These are phyloP conservation scores for Plasmodium ovale DNA, from an alignment of 169 alveolate species.

Conservation along the genomic window DNA sequence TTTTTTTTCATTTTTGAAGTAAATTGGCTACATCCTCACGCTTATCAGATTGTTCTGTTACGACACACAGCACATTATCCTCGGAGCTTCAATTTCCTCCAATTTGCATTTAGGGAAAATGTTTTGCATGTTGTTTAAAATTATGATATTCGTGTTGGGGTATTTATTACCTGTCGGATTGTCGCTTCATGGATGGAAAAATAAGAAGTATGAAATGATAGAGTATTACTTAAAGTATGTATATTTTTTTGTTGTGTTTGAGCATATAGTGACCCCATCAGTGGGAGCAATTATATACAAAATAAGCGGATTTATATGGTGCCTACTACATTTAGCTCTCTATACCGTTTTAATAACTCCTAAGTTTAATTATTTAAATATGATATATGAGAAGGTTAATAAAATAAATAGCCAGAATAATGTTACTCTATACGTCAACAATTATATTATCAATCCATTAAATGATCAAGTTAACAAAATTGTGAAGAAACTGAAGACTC, in stretches of 20 bases:
- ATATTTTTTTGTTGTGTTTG: conserved; percentile 44
- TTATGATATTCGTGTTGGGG: conserved; percentile 30
- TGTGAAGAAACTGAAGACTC: conserved; percentile 25
- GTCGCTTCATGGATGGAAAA: conserved; percentile 52
- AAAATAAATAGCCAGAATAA: conserved; percentile 42
- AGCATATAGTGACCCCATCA: conserved; percentile 25
- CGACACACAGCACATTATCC: no score
- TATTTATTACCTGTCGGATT: conserved; percentile 27
- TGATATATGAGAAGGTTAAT: conserved; percentile 18
- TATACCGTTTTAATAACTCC: conserved; percentile 36
- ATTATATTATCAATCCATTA: conserved; percentile 20
- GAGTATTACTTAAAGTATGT: conserved; percentile 46
- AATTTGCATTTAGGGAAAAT: conserved; percentile 1
- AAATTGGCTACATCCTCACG: no score
- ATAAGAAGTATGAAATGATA: conserved; percentile 47
- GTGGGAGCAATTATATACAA: conserved; percentile 19
- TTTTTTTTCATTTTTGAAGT: no score
- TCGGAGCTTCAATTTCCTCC: no score
- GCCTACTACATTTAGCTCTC: conserved; percentile 23
- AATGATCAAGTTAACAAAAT: conserved; percentile 20
- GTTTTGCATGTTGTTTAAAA: conserved; percentile 14
- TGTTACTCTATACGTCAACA: conserved; percentile 14
- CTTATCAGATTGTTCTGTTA: no score
- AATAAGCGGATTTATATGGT: conserved; percentile 23
- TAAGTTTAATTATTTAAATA: conserved; percentile 25